Percentiles rank a stretch among this genome's conserved stretches.
phyloP scores from a whole-genome alignment of 257 asterid genomes.

The Ilex aquifolium region DNA sequence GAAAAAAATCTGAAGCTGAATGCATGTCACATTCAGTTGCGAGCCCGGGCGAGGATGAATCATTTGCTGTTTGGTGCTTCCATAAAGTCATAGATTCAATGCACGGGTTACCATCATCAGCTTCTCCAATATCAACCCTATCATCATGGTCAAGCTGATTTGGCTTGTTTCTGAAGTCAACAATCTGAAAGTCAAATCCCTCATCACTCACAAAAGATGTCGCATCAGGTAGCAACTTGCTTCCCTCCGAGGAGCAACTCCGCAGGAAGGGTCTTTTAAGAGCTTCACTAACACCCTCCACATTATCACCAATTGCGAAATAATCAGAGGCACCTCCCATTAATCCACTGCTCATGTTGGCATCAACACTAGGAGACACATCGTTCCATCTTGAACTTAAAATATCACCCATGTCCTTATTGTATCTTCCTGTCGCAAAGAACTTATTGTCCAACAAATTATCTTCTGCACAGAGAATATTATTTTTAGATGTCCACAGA shows the following conservation, averaged over 20 bases:
- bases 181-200: conserved; percentile 27
- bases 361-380: conserved; percentile 24
- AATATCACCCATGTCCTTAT: conserved; percentile 19
- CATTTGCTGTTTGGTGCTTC: conserved; percentile 21
- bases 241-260: conserved; percentile 38
- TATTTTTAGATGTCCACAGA: conserved; percentile 22
- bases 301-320: conserved; percentile 29
- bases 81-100: conserved; percentile 25
- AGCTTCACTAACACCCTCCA: conserved; percentile 21
- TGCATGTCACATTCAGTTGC: conserved; percentile 25
- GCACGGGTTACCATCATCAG: conserved; percentile 24
- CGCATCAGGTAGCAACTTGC: conserved; percentile 25
- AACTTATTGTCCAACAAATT: conserved; percentile 17
- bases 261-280: conserved; percentile 33
- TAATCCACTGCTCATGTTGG: conserved; percentile 18
- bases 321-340: conserved; percentile 22
- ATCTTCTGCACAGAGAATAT: conserved; percentile 29
- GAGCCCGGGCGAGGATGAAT: conserved; percentile 32
- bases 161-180: conserved; percentile 20
- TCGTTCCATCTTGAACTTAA: conserved; percentile 35
- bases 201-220: conserved; percentile 34
- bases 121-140: conserved; percentile 18
- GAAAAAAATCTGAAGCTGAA: conserved; percentile 19
- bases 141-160: conserved; percentile 31
- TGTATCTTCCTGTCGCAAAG: conserved; percentile 25